Base-by-base conservation (phyloP, 1,284 basidiomycete genomes). In the Irpex lacteus region DNA sequence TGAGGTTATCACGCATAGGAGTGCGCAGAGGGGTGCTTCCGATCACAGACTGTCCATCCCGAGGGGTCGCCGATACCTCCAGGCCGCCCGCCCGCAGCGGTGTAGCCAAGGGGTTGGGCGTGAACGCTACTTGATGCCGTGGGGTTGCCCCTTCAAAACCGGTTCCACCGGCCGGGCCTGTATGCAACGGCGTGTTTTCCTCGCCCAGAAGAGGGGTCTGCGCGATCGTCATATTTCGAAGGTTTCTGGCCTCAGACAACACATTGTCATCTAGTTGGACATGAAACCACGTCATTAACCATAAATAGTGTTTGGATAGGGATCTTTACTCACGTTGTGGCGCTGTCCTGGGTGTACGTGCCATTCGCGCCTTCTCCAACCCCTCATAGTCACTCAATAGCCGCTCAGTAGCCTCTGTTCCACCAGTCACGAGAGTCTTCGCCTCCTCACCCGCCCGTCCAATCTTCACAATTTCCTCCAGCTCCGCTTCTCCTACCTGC, bases 401-500 rank as follows among this genome's bases (percentile, higher is more conserved):
- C 66, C 89, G 87, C 38, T 89, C 92, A 61, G 92, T 98, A 1
- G 96, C 94, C 67, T 94, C 93, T 67, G 84, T 90, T 1, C 91
- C 91, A 37, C 54, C 90, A 8, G 83, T 78, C 5, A 98, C 95
- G 69, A 98, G 76, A 4, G 90, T 88, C 71, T 95, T 90, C 7
- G 96, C 92, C 19, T 86, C 90, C 78, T 98, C 94, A 5, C 96
- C 92, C 0, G 93, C 92, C 74, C 94, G 90, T 0, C 97, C 98
- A 70, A 99, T 96, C 82, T 99, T 99, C 71, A 98, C 97, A 70
- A 99, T 98, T 71, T 98, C 96, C 78, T 99, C 98, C 60, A 99
- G 78, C 77, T 99, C 97, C 5, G 84, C 80, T 77, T 99, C 96
- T n/a, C 94, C 94, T 3, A 99, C 98, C 73, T 99, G 97, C 1